Conservation (phyloP, 2,329 filamentous ascomycete species). For the Botrytis deweyae region DNA sequence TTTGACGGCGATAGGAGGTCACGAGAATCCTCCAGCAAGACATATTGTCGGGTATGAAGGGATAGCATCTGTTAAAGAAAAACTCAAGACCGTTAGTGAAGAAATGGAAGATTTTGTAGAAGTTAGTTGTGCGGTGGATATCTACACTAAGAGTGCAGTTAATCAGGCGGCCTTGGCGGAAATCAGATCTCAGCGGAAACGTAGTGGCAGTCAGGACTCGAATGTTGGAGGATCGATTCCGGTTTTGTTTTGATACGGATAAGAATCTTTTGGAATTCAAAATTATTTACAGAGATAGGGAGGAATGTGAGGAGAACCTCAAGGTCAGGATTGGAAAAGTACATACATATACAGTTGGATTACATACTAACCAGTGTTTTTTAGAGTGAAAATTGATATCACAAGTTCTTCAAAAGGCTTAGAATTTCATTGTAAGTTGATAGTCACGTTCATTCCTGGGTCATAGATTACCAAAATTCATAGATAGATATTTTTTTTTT, state of each 20-base stretch:
- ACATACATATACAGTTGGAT: background rate
- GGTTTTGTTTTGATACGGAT: background rate
- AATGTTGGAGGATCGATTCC: background rate
- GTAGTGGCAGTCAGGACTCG: background rate
- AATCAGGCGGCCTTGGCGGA: constrained; percentile 32
- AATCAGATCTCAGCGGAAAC: background rate
- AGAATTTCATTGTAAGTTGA: background rate
- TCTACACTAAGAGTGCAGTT: constrained; percentile 37
- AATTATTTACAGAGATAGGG: background rate
- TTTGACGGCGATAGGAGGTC: constrained; percentile 85
- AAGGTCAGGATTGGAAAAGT: background rate
- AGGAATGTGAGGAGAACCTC: background rate
- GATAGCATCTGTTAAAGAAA: constrained; percentile 85
- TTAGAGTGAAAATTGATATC: background rate
- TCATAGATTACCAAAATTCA: background rate
- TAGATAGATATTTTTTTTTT: background rate
- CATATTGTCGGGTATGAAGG: constrained; percentile 94
- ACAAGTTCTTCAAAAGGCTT: background rate
- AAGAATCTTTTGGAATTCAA: background rate
- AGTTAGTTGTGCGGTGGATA: constrained; percentile 57
- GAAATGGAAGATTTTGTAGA: constrained; percentile 96
- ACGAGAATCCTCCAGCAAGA: constrained; percentile 90
- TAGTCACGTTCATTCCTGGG: background rate
- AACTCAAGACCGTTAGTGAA: constrained; percentile 92
- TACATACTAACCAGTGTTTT: background rate